Evolutionary conservation across 768 basidiomycete genomes (phyloP), one percentile per base, ranked within the genome.

Genomic region (Grammothele lineata): DNA sequence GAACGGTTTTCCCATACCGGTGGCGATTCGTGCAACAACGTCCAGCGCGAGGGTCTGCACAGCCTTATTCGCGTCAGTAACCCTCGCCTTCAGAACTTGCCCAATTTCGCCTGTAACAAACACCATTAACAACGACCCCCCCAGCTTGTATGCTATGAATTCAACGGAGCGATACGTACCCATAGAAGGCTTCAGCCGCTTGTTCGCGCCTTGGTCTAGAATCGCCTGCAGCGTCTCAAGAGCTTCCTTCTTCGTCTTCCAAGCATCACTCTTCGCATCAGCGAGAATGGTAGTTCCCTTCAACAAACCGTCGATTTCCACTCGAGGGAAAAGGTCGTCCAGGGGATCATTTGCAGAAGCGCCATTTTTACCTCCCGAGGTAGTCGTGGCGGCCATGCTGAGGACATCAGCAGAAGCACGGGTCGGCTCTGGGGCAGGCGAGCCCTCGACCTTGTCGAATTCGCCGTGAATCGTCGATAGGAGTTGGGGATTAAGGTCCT

Each of bases 181-280:
- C 84, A 99, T 91, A 8, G 69, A 77, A 19, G 91, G 77, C 65
- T 97, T 97, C 47, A 99, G 63, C 14, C 96, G 83, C 59, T 95
- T 95, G 64, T 98, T 98, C 35, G 80, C 75, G 40, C 90, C 89
- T 67, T 92, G 87, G 59, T 98, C 94, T 26, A 99, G 68, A 48
- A 92, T 77, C 0, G 78, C 81, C 59, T 91, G 86, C 15, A 98
- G 65, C 0, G 73, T 71, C 64, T 98, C 96, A 48, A 98, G 72
- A 3, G 90, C 93, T 59, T 97, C 95, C 64, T 99, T 99, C 68
- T 94, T 86, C 1, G 80, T 82, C 70, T 98, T 98, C 95, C 95
- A 99, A 0, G 92, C 85, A 54, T 95, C 94, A 56, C 84, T 95
- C 69, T 91, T 93, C 9, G 85, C 75, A 57, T 92, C 91, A 2